Base-by-base conservation (phyloP, 495 filamentous ascomycete species). In the Aspergillus bridgeri region DNA sequence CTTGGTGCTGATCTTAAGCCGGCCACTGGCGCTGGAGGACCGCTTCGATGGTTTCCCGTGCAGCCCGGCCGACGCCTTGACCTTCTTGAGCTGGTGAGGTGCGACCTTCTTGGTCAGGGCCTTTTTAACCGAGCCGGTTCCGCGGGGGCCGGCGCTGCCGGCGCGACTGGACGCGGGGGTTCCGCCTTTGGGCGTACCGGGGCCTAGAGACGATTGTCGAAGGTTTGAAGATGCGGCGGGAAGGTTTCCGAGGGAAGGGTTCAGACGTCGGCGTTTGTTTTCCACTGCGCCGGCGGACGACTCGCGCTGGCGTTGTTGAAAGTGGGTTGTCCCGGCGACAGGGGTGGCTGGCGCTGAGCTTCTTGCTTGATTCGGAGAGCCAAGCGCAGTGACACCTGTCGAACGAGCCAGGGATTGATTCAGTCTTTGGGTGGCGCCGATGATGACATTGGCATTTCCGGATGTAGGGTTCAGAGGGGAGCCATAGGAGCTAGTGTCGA, bases 161-260 rank as follows among this genome's bases (percentile, higher is more conserved):
- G 86, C 87, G 25, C 89, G 81, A 48, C 78, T 82, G 11, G 75
- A 65, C 9, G 75, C 76, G 6, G 88, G 87, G 15, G 89, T 87
- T 0, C 82, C 83, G 3, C 82, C 81, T 71, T 94, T 94, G n/a
- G 92, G 91, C 3, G 91, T 96, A 7, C 89, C 88, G 0, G 90
- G 92, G 3, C 91, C 90, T 5, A 92, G 71, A 3, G 91, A 96
- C 0, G 89, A 84, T 68, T 96, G 91, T 0, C 92, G 85, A 4
- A 96, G 81, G 27, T 82, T 84, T 48, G 90, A 92, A 0, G 89
- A 87, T 3, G 87, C 81, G 0, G 80, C 69, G 0, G 90, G 89
- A 3, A 92, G 70, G 13, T 79, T 83, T 20, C 86, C 83, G 7
- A 91, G 67, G 17, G 82, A 81, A 22, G 79, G 73, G 64, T 85